Evolutionary conservation across 306 rosid genomes (phyloP), one percentile per base, ranked within the genome.

Genomic region (Cicer judaicum): DNA sequence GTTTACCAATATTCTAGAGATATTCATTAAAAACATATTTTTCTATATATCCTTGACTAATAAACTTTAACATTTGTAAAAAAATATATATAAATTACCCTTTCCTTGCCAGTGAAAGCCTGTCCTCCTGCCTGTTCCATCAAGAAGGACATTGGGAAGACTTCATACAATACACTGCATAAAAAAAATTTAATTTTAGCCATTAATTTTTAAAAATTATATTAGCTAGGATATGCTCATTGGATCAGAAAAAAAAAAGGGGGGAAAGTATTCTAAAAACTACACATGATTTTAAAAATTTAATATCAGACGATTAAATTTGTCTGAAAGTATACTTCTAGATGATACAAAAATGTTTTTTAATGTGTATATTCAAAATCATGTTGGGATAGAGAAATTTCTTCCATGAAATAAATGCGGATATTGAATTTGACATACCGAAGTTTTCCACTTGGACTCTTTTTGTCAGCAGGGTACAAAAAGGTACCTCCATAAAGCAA

Each of bases 81-180:
- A 38, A 7, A 63, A 21, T n/a, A 50, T 7, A 34, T 8, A 78
- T 56, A 10, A 8, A 47, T 71, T 89, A 94, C 96, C 94, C 96
- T 74, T 79, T 80, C 80, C 73, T 90, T 94, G 85, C 98, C 97
- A 0, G 98, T 94, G 87, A 94, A 91, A 7, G 97, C 80, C 75
- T 90, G 95, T 59, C 98, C 98, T 74, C 96, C 98, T 24, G 98
- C 98, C n/a, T 90, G 89, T 84, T 94, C 98, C 90, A 94, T 73
- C 88, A 94, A 83, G 83, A 90, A 94, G 21, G 98, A 92, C 98
- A 94, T 91, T 7, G 98, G 98, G 79, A 94, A 94, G 60, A 94
- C 98, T 79, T 94, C 98, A 71, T 93, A 94, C 78, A 94, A 87
- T 56, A 94, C 97, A 78, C 97, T 93, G 41, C 67, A 56, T 15